phyloP scores from a whole-genome alignment of 2,329 filamentous ascomycete species.

The Tolypocladium cylindrosporum region DNA sequence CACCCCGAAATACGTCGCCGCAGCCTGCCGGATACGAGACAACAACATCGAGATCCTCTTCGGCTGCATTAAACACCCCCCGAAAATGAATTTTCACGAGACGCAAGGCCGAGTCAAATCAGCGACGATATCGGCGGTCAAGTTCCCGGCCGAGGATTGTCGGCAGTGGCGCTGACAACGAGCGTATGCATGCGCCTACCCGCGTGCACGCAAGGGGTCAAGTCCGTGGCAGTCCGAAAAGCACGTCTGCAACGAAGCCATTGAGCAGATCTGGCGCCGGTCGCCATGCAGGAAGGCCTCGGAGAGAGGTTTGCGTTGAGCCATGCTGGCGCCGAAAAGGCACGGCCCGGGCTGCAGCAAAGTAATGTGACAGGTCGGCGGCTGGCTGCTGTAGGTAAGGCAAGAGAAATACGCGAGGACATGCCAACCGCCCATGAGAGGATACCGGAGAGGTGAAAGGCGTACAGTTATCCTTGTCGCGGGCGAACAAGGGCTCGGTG shows the following conservation, averaged over 20 bases:
- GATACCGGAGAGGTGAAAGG: background rate
- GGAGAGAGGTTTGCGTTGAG: background rate
- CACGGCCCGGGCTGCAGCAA: background rate
- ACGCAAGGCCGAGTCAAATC: background rate
- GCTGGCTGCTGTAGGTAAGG: background rate
- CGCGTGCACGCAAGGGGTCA: background rate
- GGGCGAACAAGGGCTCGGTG: background rate
- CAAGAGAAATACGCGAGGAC: background rate
- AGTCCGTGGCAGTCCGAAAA: background rate
- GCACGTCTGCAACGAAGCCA: background rate
- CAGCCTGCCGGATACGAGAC: background rate
- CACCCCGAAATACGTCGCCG: background rate
- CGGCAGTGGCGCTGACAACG: background rate
- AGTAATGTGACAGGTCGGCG: background rate
- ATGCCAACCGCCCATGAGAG: background rate
- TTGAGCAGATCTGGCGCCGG: background rate
- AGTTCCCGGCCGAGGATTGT: background rate
- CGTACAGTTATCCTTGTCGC: background rate
- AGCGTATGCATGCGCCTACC: background rate
- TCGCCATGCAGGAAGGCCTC: background rate
- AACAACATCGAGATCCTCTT: background rate
- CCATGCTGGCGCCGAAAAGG: background rate
- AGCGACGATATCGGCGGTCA: background rate
- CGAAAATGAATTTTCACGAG: background rate
- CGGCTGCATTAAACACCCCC: background rate